These are phyloP conservation scores for Neurospora sp. DNA, from an alignment of 2,329 filamentous ascomycete genomes.

Conservation along the genomic window DNA sequence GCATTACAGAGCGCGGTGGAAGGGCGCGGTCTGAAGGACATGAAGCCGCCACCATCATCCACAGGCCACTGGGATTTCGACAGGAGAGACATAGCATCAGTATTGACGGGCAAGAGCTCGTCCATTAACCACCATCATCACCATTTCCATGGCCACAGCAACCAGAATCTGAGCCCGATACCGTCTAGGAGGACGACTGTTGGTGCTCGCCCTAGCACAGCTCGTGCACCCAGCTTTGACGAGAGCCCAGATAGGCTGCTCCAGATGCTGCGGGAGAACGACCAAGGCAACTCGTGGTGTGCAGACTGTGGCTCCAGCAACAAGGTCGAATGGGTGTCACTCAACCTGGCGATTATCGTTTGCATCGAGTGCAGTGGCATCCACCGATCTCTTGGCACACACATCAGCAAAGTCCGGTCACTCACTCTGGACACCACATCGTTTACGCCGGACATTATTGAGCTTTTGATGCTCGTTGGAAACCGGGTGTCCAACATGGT, in stretches of 20 bases:
- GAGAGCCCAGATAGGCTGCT: conserved; percentile 79
- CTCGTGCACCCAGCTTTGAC: conserved; percentile 63
- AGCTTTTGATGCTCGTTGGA: conserved; percentile 80
- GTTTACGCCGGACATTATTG: conserved; percentile 94
- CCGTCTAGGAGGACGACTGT: conserved; percentile 84
- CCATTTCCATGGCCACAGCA: conserved; percentile 30
- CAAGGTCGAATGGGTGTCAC: conserved; percentile 98
- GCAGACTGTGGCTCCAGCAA: conserved; percentile 85
- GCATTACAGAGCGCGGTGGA: conserved; percentile 94
- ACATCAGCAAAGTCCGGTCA: conserved; percentile 95
- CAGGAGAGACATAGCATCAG: conserved; percentile 81
- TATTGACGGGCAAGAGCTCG: conserved; percentile 84
- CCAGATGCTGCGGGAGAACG: conserved; percentile 76
- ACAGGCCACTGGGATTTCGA: conserved; percentile 44
- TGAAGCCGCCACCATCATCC: conserved; percentile 30
- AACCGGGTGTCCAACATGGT: conserved; percentile 95
- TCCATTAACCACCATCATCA: conserved; percentile 35
- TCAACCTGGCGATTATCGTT: conserved; percentile 90
- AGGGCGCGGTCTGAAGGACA: conserved; percentile 52
- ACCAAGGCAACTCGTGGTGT: conserved; percentile 88
- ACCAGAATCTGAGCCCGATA: conserved; percentile 38
- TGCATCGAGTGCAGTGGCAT: conserved; percentile 99
- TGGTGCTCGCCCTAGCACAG: conserved; percentile 68
- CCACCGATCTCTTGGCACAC: conserved; percentile 88
- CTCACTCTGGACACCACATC: conserved; percentile 91